Conservation (phyloP, 257 asterid species). For the Gardenia jasminoides region DNA sequence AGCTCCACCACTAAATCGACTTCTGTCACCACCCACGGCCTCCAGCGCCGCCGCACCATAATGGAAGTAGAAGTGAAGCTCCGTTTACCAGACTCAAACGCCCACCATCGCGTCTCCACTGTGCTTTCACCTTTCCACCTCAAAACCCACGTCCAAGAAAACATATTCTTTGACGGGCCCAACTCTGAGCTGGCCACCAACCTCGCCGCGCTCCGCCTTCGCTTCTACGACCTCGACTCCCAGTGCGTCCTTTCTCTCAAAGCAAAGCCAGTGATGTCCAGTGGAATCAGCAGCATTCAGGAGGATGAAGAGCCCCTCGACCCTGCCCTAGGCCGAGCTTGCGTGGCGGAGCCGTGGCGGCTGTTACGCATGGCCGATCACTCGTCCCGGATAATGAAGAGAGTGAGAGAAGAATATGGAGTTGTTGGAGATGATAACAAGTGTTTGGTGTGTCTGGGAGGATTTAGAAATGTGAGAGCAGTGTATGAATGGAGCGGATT, state of each 20-base stretch:
- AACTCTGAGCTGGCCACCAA: conserved; percentile 63
- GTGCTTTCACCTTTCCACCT: conserved; percentile 62
- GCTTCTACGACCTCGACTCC: conserved; percentile 84
- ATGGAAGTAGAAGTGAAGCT: conserved; percentile 95
- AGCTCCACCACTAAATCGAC: background rate
- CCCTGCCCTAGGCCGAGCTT: conserved; percentile 64
- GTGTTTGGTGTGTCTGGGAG: conserved; percentile 68
- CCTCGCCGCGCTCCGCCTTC: conserved; percentile 87
- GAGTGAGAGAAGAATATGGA: conserved; percentile 55
- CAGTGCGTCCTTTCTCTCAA: conserved; percentile 70
- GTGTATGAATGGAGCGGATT: conserved; percentile 83
- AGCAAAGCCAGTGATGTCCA: conserved; percentile 59
- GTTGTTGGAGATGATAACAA: conserved; percentile 29
- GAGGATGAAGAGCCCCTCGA: conserved; percentile 76
- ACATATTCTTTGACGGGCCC: conserved; percentile 81
- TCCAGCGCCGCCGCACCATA: background rate
- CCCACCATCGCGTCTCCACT: conserved; percentile 62
- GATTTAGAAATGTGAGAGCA: conserved; percentile 74
- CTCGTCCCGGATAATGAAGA: conserved; percentile 41
- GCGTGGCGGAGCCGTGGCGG: conserved; percentile 68
- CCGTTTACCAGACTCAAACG: conserved; percentile 58
- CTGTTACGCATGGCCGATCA: conserved; percentile 35
- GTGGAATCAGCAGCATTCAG: conserved; percentile 70
- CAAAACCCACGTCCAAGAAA: conserved; percentile 70
- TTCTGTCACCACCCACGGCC: background rate